Percentiles rank a stretch among this genome's conserved stretches.
Conservation (phyloP, 306 rosid species). For the Cucurbita pepo region DNA sequence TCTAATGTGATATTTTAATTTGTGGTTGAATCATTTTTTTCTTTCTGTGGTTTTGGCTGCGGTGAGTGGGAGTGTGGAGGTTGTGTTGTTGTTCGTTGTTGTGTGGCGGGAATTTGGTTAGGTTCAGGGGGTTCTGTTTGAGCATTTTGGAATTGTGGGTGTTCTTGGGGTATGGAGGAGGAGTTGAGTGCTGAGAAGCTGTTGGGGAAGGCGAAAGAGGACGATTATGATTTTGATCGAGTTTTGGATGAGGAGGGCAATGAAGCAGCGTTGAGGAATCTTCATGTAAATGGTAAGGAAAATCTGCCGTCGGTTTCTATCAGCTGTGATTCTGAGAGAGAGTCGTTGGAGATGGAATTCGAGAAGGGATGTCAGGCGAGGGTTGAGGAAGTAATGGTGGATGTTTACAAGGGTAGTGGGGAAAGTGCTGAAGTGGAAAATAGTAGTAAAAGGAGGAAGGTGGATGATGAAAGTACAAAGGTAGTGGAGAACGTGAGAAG, state of each 20-base stretch:
- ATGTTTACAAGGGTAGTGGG: constrained; percentile 10
- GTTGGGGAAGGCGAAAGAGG: constrained; percentile 10
- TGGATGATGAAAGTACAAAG: constrained; percentile 9
- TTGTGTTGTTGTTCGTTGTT: constrained; percentile 7
- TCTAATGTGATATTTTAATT: not conserved
- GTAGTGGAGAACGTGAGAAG: constrained; percentile 11
- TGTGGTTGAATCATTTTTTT: not conserved
- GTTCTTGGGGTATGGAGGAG: constrained; percentile 38
- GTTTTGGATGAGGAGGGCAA: constrained; percentile 3
- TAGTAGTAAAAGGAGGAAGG: constrained; percentile 16
- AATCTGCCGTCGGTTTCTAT: constrained; percentile 4
- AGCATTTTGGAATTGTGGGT: constrained; percentile 15
- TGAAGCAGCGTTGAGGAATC: constrained; percentile 10
- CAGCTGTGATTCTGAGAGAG: constrained; percentile 5
- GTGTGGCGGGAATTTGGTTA: not conserved
- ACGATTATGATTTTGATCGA: constrained; percentile 5
- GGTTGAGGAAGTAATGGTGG: constrained; percentile 18
- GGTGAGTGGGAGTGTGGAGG: not conserved
- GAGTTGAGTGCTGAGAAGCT: constrained; percentile 47
- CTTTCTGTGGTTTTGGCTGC: not conserved
- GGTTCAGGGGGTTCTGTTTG: constrained; percentile 2
- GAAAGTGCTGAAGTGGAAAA: constrained; percentile 19
- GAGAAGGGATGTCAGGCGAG: constrained; percentile 15
- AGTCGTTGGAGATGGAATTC: not conserved
- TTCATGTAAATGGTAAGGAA: constrained; percentile 18